Conservation (phyloP, 116 monocot species). For the Dioscorea cayenensis region DNA sequence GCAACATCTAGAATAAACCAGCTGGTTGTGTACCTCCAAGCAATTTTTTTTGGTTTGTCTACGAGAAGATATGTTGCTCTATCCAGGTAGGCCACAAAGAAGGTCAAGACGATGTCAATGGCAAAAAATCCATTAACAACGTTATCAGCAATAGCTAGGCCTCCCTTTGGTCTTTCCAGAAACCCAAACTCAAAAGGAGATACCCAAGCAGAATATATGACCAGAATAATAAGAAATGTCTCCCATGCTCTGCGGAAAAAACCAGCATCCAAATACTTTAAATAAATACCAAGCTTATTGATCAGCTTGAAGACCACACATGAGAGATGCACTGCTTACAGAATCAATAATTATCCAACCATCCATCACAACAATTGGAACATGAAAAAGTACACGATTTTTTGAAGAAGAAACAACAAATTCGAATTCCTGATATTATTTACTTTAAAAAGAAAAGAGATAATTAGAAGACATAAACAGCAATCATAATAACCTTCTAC, state of each 20-base stretch:
- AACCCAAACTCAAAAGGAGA: slow-evolving; percentile 81
- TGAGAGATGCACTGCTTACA: too few relatives aligned
- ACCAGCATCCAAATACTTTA: not conserved
- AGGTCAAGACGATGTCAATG: slow-evolving; percentile 58
- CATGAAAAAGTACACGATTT: too few relatives aligned
- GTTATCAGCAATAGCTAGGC: slow-evolving; percentile 40
- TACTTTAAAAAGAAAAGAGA: too few relatives aligned
- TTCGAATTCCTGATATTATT: too few relatives aligned
- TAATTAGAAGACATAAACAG: too few relatives aligned
- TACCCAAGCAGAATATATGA: slow-evolving; percentile 61
- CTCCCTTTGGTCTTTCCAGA: slow-evolving; percentile 22
- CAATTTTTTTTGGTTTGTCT: slow-evolving; percentile 46
- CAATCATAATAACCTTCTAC: too few relatives aligned
- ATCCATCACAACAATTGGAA: too few relatives aligned
- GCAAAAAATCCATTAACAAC: slow-evolving; percentile 63
- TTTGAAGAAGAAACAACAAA: too few relatives aligned
- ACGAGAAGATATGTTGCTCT: slow-evolving; percentile 41
- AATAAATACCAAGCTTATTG: too few relatives aligned
- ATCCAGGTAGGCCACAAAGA: slow-evolving; percentile 71
- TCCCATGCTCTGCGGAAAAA: slow-evolving; percentile 50
- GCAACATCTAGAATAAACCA: slow-evolving; percentile 59
- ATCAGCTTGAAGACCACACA: too few relatives aligned
- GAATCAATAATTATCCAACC: too few relatives aligned
- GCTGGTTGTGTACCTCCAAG: slow-evolving; percentile 34
- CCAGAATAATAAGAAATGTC: slow-evolving; percentile 45